Base-by-base conservation (phyloP, 2,329 filamentous ascomycete genomes). In the Aspergillus terreus region DNA sequence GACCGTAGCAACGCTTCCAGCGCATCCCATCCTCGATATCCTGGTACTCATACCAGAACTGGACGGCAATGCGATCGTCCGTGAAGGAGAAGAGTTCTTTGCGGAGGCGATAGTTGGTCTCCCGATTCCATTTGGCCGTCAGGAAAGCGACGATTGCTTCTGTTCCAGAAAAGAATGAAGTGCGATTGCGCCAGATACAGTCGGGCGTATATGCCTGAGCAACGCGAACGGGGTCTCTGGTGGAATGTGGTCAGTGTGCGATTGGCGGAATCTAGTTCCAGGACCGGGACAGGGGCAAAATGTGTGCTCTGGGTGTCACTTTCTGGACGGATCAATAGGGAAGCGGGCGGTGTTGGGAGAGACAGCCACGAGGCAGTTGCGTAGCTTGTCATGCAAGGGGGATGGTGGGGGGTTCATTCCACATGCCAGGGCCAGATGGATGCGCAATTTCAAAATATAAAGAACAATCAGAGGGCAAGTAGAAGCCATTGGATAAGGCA, bases 21-120 rank as follows among this genome's bases (percentile, higher is more conserved):
- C 89, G 69, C 71, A 75, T 68, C 10, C 62, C 84, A 35, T 87
- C 85, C 1, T 77, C 61, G 6, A 72, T 71, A 62, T 92, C 88
- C 57, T 84, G 80, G 72, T 84, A 92, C 70, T 95, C 87, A 63
- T 92, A 95, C 90, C 90, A 95, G 68, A 94, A 95, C 65, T 95
- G 89, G 19, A 95, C 90, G 1, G 90, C 90, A 57, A 92, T 92
- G 71, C 83, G 87, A 69, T 92, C 77, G 35, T 85, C 84, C 0
- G 74, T 78, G 63, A 90, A 94, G 1, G 88, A 79, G 69, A 95
- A 95, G 1, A 95, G 75, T 66, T 95, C 90, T 69, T 95, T 95
- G 49, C 90, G 81, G 49, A 95, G 77, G 0, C 80, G 79, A 63
- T 95, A 95, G 14, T 78, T 82, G 41, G 81, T 74, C 68, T 95